A percentile compares a stretch with the other conserved stretches of the same genome.
These are phyloP conservation scores for Pichia nanzhaoensis DNA, from an alignment of 805 yeast species.

Conservation along the genomic window DNA sequence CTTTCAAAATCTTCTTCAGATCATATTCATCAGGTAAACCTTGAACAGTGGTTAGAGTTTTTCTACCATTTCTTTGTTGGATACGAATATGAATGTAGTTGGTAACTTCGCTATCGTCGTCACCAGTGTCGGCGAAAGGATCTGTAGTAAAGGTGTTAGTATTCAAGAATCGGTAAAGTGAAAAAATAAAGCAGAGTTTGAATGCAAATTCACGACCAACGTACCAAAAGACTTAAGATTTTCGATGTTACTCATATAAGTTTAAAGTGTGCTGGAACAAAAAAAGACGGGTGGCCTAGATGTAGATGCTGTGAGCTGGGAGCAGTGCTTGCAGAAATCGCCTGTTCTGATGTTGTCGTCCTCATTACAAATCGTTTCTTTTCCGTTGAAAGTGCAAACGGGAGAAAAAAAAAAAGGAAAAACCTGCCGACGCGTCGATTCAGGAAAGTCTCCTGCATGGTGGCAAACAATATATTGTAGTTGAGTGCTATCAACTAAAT, in stretches of 20 bases:
- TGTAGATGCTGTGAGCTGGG: not conserved
- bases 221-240: conserved; percentile 70
- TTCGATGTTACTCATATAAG: conserved; percentile 83
- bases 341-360: too few relatives aligned
- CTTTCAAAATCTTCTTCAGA: conserved; percentile 86
- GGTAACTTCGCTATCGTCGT: conserved; percentile 93
- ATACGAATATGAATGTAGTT: conserved; percentile 97
- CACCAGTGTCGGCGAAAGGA: conserved; percentile 99
- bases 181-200: not conserved
- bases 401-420: too few relatives aligned
- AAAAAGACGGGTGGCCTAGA: not conserved
- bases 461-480: too few relatives aligned
- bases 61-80: conserved; percentile 99
- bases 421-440: too few relatives aligned
- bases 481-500: too few relatives aligned
- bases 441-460: too few relatives aligned
- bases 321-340: too few relatives aligned
- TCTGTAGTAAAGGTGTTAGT: conserved; percentile 34
- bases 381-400: too few relatives aligned
- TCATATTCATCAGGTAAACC: conserved; percentile 96
- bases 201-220: conserved; percentile 23
- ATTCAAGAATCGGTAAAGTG: too few relatives aligned
- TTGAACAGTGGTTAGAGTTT: conserved; percentile 96
- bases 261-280: not conserved
- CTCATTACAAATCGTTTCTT: too few relatives aligned